phyloP scores from a whole-genome alignment of 208 protist species.

The Leishmania turanica region DNA sequence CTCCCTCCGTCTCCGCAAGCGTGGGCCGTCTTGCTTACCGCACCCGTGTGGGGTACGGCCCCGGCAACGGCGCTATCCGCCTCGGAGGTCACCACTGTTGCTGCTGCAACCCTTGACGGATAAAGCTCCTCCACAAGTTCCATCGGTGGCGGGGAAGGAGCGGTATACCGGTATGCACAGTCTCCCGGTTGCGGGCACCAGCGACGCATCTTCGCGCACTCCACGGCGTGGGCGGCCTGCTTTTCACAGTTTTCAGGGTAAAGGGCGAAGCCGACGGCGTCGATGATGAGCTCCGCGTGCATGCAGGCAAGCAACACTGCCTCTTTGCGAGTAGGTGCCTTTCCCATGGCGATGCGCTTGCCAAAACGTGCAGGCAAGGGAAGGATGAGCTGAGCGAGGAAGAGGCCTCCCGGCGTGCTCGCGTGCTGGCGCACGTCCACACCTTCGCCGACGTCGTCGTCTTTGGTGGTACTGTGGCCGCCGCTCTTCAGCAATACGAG shows the following conservation, averaged over 20 bases:
- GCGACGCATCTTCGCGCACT: constrained; percentile 71
- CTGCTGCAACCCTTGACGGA: neutral
- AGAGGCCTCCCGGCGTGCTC: constrained; percentile 7
- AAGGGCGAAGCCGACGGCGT: constrained; percentile 76
- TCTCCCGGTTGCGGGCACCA: constrained; percentile 64
- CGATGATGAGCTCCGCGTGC: constrained; percentile 91
- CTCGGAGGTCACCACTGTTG: neutral
- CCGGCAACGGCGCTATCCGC: neutral
- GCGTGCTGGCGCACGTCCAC: neutral
- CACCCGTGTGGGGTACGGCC: neutral
- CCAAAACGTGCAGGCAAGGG: constrained; percentile 73
- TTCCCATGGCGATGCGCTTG: constrained; percentile 71
- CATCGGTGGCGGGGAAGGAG: constrained; percentile 55
- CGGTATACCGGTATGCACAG: constrained; percentile 54
- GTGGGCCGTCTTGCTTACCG: no score
- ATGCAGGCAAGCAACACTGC: constrained; percentile 82
- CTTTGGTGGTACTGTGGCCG: neutral
- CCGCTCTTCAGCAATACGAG: constrained; percentile 13
- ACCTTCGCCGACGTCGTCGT: neutral
- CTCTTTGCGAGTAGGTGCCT: constrained; percentile 55
- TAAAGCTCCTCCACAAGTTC: constrained; percentile 30
- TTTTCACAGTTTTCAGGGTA: constrained; percentile 49
- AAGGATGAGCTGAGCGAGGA: constrained; percentile 73
- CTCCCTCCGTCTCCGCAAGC: neutral
- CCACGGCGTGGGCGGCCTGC: constrained; percentile 64